Evolutionary conservation across 139 green algal genomes (phyloP), one percentile per base, ranked within the genome.

Genomic region (Nannochloris sp.): DNA sequence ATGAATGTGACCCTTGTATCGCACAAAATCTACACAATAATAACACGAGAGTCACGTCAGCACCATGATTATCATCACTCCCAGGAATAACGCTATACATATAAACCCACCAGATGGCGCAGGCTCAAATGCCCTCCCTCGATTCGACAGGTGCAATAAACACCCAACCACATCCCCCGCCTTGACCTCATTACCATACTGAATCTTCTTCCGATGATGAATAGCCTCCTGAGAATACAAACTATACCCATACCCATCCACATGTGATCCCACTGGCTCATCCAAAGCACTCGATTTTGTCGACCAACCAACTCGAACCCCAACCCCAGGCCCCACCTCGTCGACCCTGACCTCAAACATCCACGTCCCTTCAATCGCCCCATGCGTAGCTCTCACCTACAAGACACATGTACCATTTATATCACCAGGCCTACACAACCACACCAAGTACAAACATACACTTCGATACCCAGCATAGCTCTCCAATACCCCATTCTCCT

Each of bases 191-290:
- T 77, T 43, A 8, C 84, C 85, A 63, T 79, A 85, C 16, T 70
- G 67, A 29, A 73, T 61, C 48, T 77, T 65, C 56, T 60, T 48
- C 16, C 55, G 71, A 29, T 74, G 55, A 62, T 81, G 74, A 49
- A 94, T 65, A 67, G 87, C 92, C 72, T 58, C 71, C 43, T 87
- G 88, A 6, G 89, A 76, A 11, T 84, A 26, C 66, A 91, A 87
- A 6, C 88, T 73, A 68, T 88, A 96, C 11, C 60, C 62, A 44
- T 83, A 89, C 26, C 88, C 82, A 46, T 76, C 67, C 20, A 59
- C 46, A 65, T 96, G 85, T 2, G 31, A 6, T 36, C 75, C 58
- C 25, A 95, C 84, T 3, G 88, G 88, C n/a, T 78, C 88, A 44
- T 94, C 75, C 4, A 95, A 66, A 64, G 95, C 85, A 4, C 79